phyloP scores from a whole-genome alignment of 805 yeast genomes.

The Cyberlindnera bimundalis region DNA sequence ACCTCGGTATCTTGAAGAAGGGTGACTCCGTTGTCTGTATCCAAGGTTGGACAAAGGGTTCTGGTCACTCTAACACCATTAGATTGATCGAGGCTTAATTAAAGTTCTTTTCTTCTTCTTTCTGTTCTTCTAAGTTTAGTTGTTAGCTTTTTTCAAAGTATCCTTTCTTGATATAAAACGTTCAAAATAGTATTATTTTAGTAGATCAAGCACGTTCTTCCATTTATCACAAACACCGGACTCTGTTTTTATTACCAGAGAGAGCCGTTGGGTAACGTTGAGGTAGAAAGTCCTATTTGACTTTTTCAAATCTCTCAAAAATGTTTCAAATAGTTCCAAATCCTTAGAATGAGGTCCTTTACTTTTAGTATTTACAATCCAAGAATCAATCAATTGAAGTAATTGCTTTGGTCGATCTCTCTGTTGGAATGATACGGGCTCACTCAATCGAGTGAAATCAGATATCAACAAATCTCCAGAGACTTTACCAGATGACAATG shows the following conservation, averaged over 20 bases:
- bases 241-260: constrained; percentile 6
- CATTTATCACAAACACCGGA: constrained; percentile 14
- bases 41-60: constrained; percentile 99
- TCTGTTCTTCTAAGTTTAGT: no score
- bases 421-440: constrained; percentile 32
- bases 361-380: constrained; percentile 35
- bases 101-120: no score
- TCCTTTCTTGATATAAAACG: no score
- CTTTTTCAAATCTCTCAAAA: constrained; percentile 29
- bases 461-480: constrained; percentile 1
- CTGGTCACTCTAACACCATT: constrained; percentile 98
- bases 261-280: constrained; percentile 18
- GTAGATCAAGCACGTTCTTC: constrained; percentile 4
- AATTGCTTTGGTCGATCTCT: constrained; percentile 33
- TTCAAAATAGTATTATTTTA: background rate
- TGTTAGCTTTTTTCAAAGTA: no score
- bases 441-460: constrained; percentile 12
- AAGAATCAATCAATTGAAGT: constrained; percentile 29
- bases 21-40: constrained; percentile 92
- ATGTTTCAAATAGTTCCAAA: constrained; percentile 33
- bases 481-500: background rate
- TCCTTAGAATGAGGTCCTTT: constrained; percentile 42
- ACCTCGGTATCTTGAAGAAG: constrained; percentile 76
- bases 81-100: constrained; percentile 78
- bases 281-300: constrained; percentile 24